Percentiles rank a stretch among this genome's conserved stretches.
These are phyloP conservation scores for Crithidia bombi DNA, from an alignment of 208 protist species.

Conservation along the genomic window DNA sequence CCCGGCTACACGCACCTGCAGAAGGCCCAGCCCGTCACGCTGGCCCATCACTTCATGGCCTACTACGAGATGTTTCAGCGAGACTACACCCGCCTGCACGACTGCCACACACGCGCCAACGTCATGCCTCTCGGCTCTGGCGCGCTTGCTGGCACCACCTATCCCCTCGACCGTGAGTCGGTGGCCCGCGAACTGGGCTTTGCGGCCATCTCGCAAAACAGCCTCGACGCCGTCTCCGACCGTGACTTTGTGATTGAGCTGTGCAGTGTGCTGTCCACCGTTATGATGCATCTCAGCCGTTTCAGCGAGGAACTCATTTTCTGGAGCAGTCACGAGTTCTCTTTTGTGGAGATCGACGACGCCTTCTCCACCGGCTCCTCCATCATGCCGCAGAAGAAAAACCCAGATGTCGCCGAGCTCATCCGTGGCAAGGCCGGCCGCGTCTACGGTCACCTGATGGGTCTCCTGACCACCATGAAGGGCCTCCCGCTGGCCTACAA, in stretches of 20 bases:
- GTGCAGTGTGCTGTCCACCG: constrained; percentile 27
- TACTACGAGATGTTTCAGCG: constrained; percentile 44
- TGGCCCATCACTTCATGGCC: constrained; percentile 43
- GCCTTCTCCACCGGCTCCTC: constrained; percentile 40
- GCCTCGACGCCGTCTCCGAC: constrained; percentile 37
- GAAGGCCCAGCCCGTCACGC: constrained; percentile 40
- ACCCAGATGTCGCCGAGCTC: constrained; percentile 38
- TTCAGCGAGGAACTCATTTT: constrained; percentile 45
- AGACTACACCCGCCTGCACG: constrained; percentile 29
- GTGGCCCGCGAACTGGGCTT: constrained; percentile 34
- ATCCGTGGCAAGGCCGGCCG: constrained; percentile 40
- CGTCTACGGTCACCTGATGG: constrained; percentile 36
- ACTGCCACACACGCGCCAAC: constrained; percentile 30
- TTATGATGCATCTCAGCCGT: constrained; percentile 45
- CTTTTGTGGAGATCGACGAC: constrained; percentile 38
- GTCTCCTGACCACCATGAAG: constrained; percentile 39
- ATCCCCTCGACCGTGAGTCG: constrained; percentile 29
- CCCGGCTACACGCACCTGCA: constrained; percentile 43
- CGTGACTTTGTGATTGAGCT: constrained; percentile 40
- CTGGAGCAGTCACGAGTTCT: constrained; percentile 43
- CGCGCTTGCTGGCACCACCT: constrained; percentile 33
- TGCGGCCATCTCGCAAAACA: constrained; percentile 31
- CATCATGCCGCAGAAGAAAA: constrained; percentile 47
- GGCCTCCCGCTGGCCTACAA: constrained; percentile 43
- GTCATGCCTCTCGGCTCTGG: constrained; percentile 39